Base-by-base conservation (phyloP, 2,329 filamentous ascomycete genomes). In the Colletotrichum coccodes region DNA sequence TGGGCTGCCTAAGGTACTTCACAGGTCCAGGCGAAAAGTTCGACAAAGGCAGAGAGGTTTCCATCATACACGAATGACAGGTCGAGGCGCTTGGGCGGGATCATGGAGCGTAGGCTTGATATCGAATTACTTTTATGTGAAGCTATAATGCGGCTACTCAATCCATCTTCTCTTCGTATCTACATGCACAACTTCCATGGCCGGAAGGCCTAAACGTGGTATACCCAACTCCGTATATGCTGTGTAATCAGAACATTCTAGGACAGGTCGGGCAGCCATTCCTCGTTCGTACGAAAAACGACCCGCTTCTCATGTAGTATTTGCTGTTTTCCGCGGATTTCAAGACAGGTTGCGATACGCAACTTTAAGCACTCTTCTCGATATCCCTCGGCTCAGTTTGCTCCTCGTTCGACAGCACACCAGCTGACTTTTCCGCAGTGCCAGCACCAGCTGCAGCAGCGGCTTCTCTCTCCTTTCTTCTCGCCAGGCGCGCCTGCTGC, bases 401-500 rank as follows among this genome's bases (percentile, higher is more conserved):
- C 34, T 60, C 54, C 21, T 44, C 11, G 2, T 26, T 56, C 54
- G 52, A 54, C 46, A 68, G 28, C 16, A 65, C 61, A 1, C 65
- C 65, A 2, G 47, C 26, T 8, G 62, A 57, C 52, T 68, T 67
- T 42, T 70, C 58, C 4, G 34, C 49, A n/a, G 21, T 5, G 9
- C 44, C 53, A 4, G 44, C 49, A 6, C 14, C 36, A 12, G 28
- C 47, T 11, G 18, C 64, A 12, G 53, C 44, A 21, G 50, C 67
- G n/a, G 59, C 68, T 21, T 71, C 70, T 18, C 59, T 62, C 26
- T 63, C 68, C 46, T 26, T 61, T 44, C 77, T 72, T 70, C 78
- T 47, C 34, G 72, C 72, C n/a, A 69, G 46, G 63, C 70, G 75
- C 28, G 72, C 75, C 57, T 77, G 74, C 4, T 75, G 70, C 59